Conservation (phyloP, 257 asterid genomes). For the Striga asiatica region DNA sequence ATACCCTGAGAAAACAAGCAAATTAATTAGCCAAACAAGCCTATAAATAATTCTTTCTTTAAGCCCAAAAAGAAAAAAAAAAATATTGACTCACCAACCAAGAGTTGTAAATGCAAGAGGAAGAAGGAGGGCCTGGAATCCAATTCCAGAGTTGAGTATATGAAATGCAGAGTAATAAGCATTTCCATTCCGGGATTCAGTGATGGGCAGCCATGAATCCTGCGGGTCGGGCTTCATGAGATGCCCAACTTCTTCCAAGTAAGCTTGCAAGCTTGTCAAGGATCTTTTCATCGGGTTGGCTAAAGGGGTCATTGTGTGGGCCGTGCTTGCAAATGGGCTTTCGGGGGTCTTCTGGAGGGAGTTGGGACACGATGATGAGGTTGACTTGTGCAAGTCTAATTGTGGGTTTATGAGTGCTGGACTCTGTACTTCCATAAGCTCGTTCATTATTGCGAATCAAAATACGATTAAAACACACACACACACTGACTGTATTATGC, state of each 20-base stretch:
- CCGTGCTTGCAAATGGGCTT: constrained; percentile 39
- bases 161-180: constrained; percentile 81
- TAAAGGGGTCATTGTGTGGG: constrained; percentile 41
- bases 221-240: constrained; percentile 65
- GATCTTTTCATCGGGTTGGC: constrained; percentile 75
- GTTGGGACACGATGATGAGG: constrained; percentile 24
- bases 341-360: constrained; percentile 28
- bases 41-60: too few species aligned
- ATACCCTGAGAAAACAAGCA: constrained; percentile 36
- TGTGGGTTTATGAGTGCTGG: constrained; percentile 9
- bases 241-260: constrained; percentile 60
- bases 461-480: too few species aligned
- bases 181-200: constrained; percentile 80
- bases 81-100: constrained; percentile 54
- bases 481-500: too few species aligned
- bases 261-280: constrained; percentile 35
- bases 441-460: constrained; percentile 16
- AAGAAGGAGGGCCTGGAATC: constrained; percentile 68
- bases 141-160: constrained; percentile 69
- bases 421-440: constrained; percentile 25
- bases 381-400: background rate
- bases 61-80: too few species aligned
- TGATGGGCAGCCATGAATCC: constrained; percentile 83
- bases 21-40: background rate
- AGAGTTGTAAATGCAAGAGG: constrained; percentile 67